Evolutionary conservation across 2,329 filamentous ascomycete genomes (phyloP).

Genomic region (Pseudopithomyces chartarum): DNA sequence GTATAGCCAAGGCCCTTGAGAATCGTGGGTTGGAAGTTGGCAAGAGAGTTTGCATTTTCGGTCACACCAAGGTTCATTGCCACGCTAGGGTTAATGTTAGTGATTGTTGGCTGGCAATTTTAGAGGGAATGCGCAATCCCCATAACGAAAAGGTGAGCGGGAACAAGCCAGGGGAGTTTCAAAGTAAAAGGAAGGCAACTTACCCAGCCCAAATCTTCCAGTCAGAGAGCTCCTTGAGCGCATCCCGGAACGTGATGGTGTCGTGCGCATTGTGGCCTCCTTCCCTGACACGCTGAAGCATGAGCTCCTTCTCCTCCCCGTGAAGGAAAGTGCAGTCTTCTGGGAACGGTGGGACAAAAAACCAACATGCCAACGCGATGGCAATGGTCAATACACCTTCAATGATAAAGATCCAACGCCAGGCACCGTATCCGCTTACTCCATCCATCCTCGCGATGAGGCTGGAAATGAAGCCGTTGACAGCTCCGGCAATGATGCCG

Average conservation of each 20-base stretch:
- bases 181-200: conserved; percentile 39
- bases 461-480: conserved; percentile 59
- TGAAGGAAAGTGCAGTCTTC: conserved; percentile 56
- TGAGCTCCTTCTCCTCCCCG: conserved; percentile 57
- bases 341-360: conserved; percentile 58
- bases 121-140: background rate
- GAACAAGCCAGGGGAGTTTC: background rate
- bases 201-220: conserved; percentile 60
- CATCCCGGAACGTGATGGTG: conserved; percentile 52
- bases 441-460: conserved; percentile 42
- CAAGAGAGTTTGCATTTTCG: conserved; percentile 39
- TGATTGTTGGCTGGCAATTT: background rate
- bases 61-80: conserved; percentile 35
- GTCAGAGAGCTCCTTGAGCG: conserved; percentile 50
- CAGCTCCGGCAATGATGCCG: conserved; percentile 59
- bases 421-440: conserved; percentile 26
- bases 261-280: conserved; percentile 52
- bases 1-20: conserved; percentile 42
- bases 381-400: conserved; percentile 60
- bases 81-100: conserved; percentile 16
- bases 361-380: conserved; percentile 53
- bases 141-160: background rate
- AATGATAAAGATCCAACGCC: conserved; percentile 63
- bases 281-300: conserved; percentile 58
- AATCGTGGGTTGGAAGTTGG: conserved; percentile 44